Conservation (phyloP, 1,284 basidiomycete species). For the Ceratobasidium sp. region DNA sequence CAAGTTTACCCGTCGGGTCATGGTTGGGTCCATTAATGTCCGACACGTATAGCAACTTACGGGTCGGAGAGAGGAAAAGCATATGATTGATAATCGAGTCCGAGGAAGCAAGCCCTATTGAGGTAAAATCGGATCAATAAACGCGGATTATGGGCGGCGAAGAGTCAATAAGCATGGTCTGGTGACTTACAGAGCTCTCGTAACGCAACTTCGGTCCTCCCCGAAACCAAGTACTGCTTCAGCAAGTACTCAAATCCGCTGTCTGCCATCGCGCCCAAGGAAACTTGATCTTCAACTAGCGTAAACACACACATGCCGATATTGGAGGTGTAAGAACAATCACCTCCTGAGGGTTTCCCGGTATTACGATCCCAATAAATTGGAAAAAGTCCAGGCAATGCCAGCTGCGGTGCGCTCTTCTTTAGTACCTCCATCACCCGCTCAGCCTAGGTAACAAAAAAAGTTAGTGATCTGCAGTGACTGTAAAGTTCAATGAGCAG, state of each 20-base stretch:
- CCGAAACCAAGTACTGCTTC: slow-evolving; percentile 78
- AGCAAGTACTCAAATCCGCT: slow-evolving; percentile 81
- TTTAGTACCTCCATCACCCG: slow-evolving; percentile 67
- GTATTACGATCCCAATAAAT: slow-evolving; percentile 51
- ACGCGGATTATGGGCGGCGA: not conserved
- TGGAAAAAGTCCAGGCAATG: slow-evolving; percentile 51
- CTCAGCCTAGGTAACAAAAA: slow-evolving; percentile 53
- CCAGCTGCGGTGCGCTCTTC: slow-evolving; percentile 51
- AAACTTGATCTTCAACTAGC: slow-evolving; percentile 62
- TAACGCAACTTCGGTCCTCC: slow-evolving; percentile 68
- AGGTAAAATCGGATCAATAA: slow-evolving; percentile 4
- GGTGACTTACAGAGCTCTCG: slow-evolving; percentile 73
- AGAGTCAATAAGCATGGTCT: no score
- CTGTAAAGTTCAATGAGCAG: not conserved
- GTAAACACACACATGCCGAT: not conserved
- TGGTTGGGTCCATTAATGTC: slow-evolving; percentile 61
- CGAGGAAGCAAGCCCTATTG: slow-evolving; percentile 34
- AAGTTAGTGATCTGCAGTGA: not conserved
- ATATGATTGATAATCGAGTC: slow-evolving; percentile 61
- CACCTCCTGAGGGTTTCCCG: slow-evolving; percentile 48
- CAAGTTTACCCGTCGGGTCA: slow-evolving; percentile 68
- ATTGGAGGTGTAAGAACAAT: slow-evolving; percentile 40
- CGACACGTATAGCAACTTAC: slow-evolving; percentile 78
- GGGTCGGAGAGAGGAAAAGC: slow-evolving; percentile 74
- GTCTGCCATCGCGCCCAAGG: slow-evolving; percentile 75